Base-by-base conservation (phyloP, 2,329 filamentous ascomycete species). In the Plectosphaerella cucumerina region DNA sequence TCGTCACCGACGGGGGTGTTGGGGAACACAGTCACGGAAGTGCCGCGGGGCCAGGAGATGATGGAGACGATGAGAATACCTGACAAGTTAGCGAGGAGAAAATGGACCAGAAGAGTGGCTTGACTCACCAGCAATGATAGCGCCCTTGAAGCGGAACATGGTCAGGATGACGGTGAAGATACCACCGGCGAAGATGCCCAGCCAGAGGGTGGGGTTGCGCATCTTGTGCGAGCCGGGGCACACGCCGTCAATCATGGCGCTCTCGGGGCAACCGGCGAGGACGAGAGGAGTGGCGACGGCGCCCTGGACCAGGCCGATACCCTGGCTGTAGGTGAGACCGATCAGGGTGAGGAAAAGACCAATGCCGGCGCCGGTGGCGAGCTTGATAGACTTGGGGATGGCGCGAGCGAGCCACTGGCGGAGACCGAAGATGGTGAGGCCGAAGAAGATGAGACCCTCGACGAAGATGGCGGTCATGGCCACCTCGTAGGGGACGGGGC, bases 391-490 rank as follows among this genome's bases (percentile, higher is more conserved):
- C 39, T 82, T 80, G 1, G 90, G 90, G 56, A 95, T 90, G 42
- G 87, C 85, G 58, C 89, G 84, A 17, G 90, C 90, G 22, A 96
- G 81, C 90, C 90, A 95, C 66, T 95, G 90, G 15, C 90, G 86
- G 72, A 96, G 79, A 37, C 90, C 90, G 49, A 92, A 76, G 35
- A 95, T 65, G 2, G 90, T 90, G 39, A 96, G 78, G 2, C 74
- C 87, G 48, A 95, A 82, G 70, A 96, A 96, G 55, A 95, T 85
- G 66, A 88, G 88, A 37, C 90, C 90, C 68, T 96, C 90, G 14
- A 94, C 86, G 64, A 96, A 95, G 58, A 94, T 90, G 49, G 90
- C 90, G 4, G 90, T 94, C 35, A 95, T 72, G 34, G 90, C 90
- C 42, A 92, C 78, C 49, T 80, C 68, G 64, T 89, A 96, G 1